These are phyloP conservation scores for Schwanniomyces polymorphus DNA, from an alignment of 805 yeast species.

Conservation along the genomic window DNA sequence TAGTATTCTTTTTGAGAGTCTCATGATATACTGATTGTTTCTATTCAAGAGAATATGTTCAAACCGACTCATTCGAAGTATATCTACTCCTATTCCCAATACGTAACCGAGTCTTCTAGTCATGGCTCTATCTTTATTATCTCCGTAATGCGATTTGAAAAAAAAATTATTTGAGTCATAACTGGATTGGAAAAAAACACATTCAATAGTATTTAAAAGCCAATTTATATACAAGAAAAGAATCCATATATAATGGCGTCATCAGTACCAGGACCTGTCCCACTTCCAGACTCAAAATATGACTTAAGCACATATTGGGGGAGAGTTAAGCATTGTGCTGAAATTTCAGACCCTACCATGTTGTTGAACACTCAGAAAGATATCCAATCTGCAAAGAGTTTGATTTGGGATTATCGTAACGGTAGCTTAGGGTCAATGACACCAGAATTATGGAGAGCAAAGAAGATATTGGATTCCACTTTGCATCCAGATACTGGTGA, in stretches of 20 bases:
- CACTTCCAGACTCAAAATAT: constrained; percentile 76
- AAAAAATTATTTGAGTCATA: constrained; percentile 1
- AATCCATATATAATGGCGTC: constrained; percentile 66
- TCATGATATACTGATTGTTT: constrained; percentile 26
- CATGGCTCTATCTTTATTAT: background rate
- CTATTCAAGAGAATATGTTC: constrained; percentile 35
- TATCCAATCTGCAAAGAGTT: constrained; percentile 60
- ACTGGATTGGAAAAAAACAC: background rate
- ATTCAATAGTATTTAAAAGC: background rate
- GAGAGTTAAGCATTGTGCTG: constrained; percentile 91
- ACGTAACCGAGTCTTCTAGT: constrained; percentile 8
- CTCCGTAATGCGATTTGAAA: background rate
- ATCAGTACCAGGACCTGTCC: constrained; percentile 77
- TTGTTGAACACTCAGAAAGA: constrained; percentile 67
- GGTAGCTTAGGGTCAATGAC: constrained; percentile 67
- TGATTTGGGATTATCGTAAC: constrained; percentile 70
- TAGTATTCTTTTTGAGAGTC: constrained; percentile 49
- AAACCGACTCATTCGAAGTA: constrained; percentile 50
- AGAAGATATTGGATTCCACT: constrained; percentile 83
- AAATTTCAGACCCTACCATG: constrained; percentile 90
- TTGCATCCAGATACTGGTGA: constrained; percentile 97
- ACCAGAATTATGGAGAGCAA: constrained; percentile 86
- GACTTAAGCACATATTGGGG: constrained; percentile 88
- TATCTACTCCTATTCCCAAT: constrained; percentile 58
- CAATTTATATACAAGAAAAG: background rate